A percentile compares a stretch with the other conserved stretches of the same genome.
These are phyloP conservation scores for Lentinula sp. DNA, from an alignment of 768 basidiomycete genomes.

Conservation along the genomic window DNA sequence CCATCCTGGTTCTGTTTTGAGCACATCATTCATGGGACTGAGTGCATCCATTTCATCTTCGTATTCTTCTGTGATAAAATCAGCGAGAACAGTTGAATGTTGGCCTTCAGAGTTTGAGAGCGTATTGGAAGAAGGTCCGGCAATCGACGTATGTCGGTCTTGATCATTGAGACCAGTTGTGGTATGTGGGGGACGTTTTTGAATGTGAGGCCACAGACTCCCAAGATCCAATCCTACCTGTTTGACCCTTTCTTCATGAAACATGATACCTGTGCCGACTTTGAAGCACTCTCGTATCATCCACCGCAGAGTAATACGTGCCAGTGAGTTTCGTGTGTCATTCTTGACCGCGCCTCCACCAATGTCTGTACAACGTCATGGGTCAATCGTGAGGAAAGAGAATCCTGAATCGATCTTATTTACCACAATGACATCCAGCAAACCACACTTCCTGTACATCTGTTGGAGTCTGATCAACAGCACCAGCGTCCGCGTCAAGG, in stretches of 20 bases:
- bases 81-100: conserved; percentile 16
- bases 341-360: conserved; percentile 7
- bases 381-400: neutral
- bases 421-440: conserved; percentile 26
- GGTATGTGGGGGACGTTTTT: conserved; percentile 32
- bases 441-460: conserved; percentile 9
- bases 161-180: conserved; percentile 13
- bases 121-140: conserved; percentile 4
- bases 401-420: conserved; percentile 10
- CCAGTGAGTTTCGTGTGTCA: conserved; percentile 49
- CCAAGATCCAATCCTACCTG: conserved; percentile 39
- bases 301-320: conserved; percentile 72
- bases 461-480: neutral
- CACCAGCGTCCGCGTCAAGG: conserved; percentile 9
- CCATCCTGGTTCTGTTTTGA: conserved; percentile 42
- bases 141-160: conserved; percentile 12
- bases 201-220: conserved; percentile 38
- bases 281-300: conserved; percentile 65
- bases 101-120: neutral
- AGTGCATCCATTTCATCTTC: conserved; percentile 62
- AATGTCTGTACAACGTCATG: conserved; percentile 26
- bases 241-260: conserved; percentile 41
- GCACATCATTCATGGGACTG: conserved; percentile 49
- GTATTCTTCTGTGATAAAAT: conserved; percentile 38
- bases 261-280: conserved; percentile 52